Evolutionary conservation across 306 rosid genomes (phyloP), one percentile per base, ranked within the genome.

Genomic region (Lotus japonicus): DNA sequence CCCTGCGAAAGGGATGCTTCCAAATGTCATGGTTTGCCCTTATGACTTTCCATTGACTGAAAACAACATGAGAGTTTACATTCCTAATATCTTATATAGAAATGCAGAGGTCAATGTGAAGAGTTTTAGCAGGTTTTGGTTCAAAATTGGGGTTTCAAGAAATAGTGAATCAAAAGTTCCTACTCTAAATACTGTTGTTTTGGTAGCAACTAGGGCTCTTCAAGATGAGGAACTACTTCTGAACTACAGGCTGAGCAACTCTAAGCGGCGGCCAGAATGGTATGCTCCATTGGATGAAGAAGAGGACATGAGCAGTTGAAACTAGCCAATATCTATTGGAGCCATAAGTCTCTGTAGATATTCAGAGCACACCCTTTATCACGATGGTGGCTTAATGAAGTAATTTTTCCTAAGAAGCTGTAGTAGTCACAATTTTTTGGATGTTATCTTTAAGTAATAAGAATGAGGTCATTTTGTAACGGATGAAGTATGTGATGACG

Each of bases 1-100:
- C 81, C 98, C 98, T 28, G 79, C 89, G 18, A 85, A 88, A 82
- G 94, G 82, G 58, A 70, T 84, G 85, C 71, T 56, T 38, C 97
- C 97, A 73, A 92, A 92, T 79, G 97, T 88, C 67, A 90, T 90
- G 87, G 68, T 90, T 53, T 92, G 98, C 75, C 96, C 91, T 41
- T 92, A 83, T 75, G 97, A 92, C 80, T 92, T 88, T 76, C 98
- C 97, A 42, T 79, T 90, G 70, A 68, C 80, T 6, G 96, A 90
- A 68, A 90, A 75, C 38, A 68, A 66, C 68, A 90, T 86, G 92
- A 80, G 95, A 56, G 81, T 55, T 14, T 90, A 88, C 84, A 85
- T 94, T 77, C 98, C 98, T 42, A 94, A 90, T 39, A 55, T 86
- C 15, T 51, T 62, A 56, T 88, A 84, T 77, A 92, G 91, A 64